A percentile compares a stretch with the other conserved stretches of the same genome.
Conservation (phyloP, 2,329 filamentous ascomycete species). For the Hyphodiscus sp. region DNA sequence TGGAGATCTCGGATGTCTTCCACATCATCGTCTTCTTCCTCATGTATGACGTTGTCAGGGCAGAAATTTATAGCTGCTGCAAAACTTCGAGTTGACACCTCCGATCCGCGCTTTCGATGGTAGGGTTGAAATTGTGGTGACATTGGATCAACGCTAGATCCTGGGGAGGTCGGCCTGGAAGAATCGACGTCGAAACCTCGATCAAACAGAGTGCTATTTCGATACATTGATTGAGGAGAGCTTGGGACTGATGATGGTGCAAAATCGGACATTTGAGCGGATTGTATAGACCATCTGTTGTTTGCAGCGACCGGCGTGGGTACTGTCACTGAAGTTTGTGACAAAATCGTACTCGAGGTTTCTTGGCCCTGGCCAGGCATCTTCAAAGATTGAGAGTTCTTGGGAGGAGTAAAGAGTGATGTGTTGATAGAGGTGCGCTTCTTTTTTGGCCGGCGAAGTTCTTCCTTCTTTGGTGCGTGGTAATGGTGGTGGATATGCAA, state of each 20-base stretch:
- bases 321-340: slow-evolving; percentile 44
- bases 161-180: slow-evolving; percentile 74
- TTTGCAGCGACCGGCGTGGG: slow-evolving; percentile 38
- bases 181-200: slow-evolving; percentile 54
- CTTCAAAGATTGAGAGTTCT: slow-evolving; percentile 29
- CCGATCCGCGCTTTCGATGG: slow-evolving; percentile 51
- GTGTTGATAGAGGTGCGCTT: slow-evolving; percentile 60
- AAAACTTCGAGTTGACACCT: slow-evolving; percentile 45
- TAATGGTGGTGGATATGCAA: slow-evolving; percentile 95
- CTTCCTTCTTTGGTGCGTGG: slow-evolving; percentile 60
- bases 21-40: slow-evolving; percentile 31
- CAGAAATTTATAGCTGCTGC: slow-evolving; percentile 29
- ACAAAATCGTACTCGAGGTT: slow-evolving; percentile 35
- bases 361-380: slow-evolving; percentile 34
- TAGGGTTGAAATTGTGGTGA: slow-evolving; percentile 49
- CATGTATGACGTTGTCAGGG: slow-evolving; percentile 29
- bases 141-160: slow-evolving; percentile 65
- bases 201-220: slow-evolving; percentile 74
- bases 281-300: slow-evolving; percentile 60
- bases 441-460: slow-evolving; percentile 61
- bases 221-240: slow-evolving; percentile 70
- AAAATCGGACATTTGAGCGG: slow-evolving; percentile 56
- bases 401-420: slow-evolving; percentile 52
- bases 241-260: slow-evolving; percentile 68
- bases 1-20: slow-evolving; percentile 23